Evolutionary conservation across 805 yeast species (phyloP), one percentile per base, ranked within the genome.

Genomic region (Brettanomyces sp.): DNA sequence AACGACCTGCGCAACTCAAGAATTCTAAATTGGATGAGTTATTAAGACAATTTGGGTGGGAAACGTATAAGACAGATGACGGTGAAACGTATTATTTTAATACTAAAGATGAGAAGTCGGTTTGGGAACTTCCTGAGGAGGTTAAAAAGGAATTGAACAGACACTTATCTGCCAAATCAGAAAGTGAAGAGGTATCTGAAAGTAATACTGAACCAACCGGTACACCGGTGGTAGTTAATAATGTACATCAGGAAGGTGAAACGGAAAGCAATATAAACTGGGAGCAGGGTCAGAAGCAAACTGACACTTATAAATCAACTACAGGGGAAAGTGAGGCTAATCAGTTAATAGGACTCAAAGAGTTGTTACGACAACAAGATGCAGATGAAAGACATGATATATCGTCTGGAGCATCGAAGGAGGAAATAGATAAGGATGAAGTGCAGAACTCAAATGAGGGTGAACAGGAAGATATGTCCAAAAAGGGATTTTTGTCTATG

Each of bases 101-200:
- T 58, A 66, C 70, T 12, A 62, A 63, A 25, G 76, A 91, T 0
- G 73, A 77, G 5, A 79, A 80, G 55, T 81, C 93, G 18, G 79
- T 82, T 0, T 90, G 96, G 96, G 85, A 80, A 18, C 62, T 77
- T n/a, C 96, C 96, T 0, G 68, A 59, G 1, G 80, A 72, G 32
- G 68, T 76, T 35, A 43, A 9, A 34, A 45, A 36, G 43, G 41
- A 43, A 41, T 41, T 49, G 47, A 44, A 36, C 37, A 28, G 32
- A 37, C 24, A 12, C 18, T 24, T 13, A 11, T 12, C 11, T 11
- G 3, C 24, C 8, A 24, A 18, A 13, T 13, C 33, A n/a, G 9
- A 11, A 28, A 21, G 21, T 9, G 34, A 23, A 13, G 42, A 32
- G 8, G 32, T 9, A 28, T 28, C 32, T 7, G 18, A 39, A 8